Percentiles rank a stretch among this genome's conserved stretches.
Evolutionary conservation across 768 basidiomycete species (phyloP).

Genomic region (Terana coerulea): DNA sequence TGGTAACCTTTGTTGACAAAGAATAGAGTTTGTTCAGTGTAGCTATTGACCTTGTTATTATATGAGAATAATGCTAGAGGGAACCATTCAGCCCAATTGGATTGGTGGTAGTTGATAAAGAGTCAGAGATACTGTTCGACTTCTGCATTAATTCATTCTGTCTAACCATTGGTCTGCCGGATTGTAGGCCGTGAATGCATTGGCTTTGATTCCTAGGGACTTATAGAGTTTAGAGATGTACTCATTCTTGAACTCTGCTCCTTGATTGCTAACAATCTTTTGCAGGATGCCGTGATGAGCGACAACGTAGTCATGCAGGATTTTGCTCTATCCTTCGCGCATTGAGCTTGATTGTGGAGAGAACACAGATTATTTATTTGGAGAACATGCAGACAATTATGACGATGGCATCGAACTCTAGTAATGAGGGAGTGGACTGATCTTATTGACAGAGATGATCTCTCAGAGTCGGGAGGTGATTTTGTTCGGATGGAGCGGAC

Average conservation of each 20-base stretch:
- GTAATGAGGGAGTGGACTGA: slow-evolving; percentile 7
- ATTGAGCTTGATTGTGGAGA: slow-evolving; percentile 17
- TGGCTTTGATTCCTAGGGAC: slow-evolving; percentile 29
- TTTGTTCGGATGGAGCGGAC: background rate
- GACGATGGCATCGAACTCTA: slow-evolving; percentile 10
- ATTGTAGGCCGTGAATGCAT: slow-evolving; percentile 39
- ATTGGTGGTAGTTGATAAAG: slow-evolving; percentile 29
- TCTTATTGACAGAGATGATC: slow-evolving; percentile 13
- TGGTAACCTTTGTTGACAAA: slow-evolving; percentile 23
- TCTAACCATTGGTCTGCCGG: slow-evolving; percentile 41
- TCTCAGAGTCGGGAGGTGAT: slow-evolving; percentile 15
- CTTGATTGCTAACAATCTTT: slow-evolving; percentile 13
- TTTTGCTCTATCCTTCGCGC: slow-evolving; percentile 18
- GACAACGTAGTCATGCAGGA: slow-evolving; percentile 17
- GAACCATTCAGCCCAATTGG: slow-evolving; percentile 33
- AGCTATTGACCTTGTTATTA: slow-evolving; percentile 27
- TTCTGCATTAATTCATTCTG: slow-evolving; percentile 37
- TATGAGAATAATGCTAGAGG: slow-evolving; percentile 31
- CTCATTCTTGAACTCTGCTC: slow-evolving; percentile 24
- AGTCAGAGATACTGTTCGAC: slow-evolving; percentile 36
- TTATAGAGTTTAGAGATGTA: slow-evolving; percentile 30
- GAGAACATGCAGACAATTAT: slow-evolving; percentile 4
- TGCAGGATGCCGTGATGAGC: slow-evolving; percentile 10
- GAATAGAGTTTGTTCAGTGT: slow-evolving; percentile 32
- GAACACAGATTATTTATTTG: slow-evolving; percentile 28